Base-by-base conservation (phyloP, 73 alveolate species). In the Tetrahymena thermophila region DNA sequence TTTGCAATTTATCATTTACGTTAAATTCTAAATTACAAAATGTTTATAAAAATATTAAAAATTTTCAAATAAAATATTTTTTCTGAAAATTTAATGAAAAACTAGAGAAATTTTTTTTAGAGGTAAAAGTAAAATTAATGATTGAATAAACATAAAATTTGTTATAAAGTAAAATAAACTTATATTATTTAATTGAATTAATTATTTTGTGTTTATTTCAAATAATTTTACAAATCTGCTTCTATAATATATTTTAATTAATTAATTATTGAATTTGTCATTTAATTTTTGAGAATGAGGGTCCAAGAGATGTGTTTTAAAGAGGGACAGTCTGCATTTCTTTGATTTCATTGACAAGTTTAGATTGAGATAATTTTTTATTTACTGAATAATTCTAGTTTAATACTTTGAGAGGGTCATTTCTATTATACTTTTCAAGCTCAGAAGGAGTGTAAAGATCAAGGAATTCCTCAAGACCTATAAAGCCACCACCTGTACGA, bases 401-500 rank as follows among this genome's bases (percentile, higher is more conserved):
- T 8, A 71, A 31, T 5, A 71, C 89, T 34, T 71, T 71, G 4
- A 71, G 89, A 7, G 89, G 89, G 31, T 71, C 89, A 71, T 71
- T 71, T 71, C 89, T 71, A 28, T 95, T 95, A 25, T 96, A 93
- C 71, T 85, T 95, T 42, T 95, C 98, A 28, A 94, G 37, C 37
- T 96, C 97, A 40, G 94, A 93, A 56, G 97, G 94, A 23, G 94
- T 44, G 40, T 96, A 95, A 28, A 44, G 94, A 94, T 28, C 89
- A 16, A 94, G 55, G 93, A 94, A 94, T 95, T 94, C 96, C 17
- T 94, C 96, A 84, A 94, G 85, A 5, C 96, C 94, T 7, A 94
- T 94, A 35, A 94, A 94, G 35, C 96, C 96, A 34, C 96, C 96
- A 37, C 96, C 96, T 83, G 93, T 58, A 38, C 96, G 85, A 23